Conservation (phyloP, 805 yeast species). For the Yarrowia sp. region DNA sequence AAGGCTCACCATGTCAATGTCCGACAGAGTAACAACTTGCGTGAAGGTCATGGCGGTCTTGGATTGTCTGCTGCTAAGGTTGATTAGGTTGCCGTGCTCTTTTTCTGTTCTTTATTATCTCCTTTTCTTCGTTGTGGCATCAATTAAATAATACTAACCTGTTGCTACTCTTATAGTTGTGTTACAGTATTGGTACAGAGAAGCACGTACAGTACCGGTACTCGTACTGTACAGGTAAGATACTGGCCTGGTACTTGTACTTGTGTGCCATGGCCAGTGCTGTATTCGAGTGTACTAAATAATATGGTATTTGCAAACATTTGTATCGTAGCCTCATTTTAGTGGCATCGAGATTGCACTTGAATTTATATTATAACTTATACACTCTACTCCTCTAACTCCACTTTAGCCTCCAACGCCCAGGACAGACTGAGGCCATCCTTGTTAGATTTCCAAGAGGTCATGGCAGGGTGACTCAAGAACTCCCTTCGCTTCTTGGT, state of each 20-base stretch:
- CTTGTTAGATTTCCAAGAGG: slow-evolving; percentile 33
- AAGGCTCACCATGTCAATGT: slow-evolving; percentile 55
- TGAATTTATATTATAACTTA: not conserved
- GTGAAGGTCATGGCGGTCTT: slow-evolving; percentile 30
- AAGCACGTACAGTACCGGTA: too few species aligned
- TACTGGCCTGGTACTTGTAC: too few species aligned
- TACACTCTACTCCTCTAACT: not conserved
- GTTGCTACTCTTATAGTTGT: too few species aligned
- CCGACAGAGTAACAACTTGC: slow-evolving; percentile 38
- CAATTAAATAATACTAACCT: slow-evolving; percentile 24
- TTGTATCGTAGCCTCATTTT: too few species aligned
- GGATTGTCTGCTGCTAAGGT: slow-evolving; percentile 30
- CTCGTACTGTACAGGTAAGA: too few species aligned
- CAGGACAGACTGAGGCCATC: slow-evolving; percentile 29
- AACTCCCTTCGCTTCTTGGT: slow-evolving; percentile 28
- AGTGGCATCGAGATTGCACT: too few species aligned
- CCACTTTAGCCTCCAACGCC: not conserved
- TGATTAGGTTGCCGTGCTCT: slow-evolving; percentile 19
- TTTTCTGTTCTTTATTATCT: not conserved
- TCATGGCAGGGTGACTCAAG: slow-evolving; percentile 37
- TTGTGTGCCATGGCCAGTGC: not conserved
- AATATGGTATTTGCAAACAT: too few species aligned
- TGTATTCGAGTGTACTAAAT: too few species aligned
- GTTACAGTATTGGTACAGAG: too few species aligned
- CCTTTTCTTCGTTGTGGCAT: not conserved